phyloP scores from a whole-genome alignment of 2,329 filamentous ascomycete genomes.

The Lojkania enalia region DNA sequence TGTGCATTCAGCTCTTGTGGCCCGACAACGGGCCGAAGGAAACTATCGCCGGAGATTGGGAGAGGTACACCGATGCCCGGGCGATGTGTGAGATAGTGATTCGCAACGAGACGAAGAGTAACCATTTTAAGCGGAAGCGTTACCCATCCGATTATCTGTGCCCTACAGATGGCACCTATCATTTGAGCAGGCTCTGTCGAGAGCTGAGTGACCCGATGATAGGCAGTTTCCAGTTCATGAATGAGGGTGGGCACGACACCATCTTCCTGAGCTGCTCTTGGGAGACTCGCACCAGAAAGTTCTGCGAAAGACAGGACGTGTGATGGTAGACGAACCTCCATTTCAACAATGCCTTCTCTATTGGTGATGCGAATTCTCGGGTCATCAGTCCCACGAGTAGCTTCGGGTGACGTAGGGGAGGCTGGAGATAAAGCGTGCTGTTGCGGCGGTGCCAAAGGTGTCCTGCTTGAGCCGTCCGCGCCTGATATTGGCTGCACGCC shows the following conservation, averaged over 20 bases:
- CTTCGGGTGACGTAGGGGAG: conserved; percentile 28
- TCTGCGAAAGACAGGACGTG: conserved; percentile 35
- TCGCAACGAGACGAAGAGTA: conserved; percentile 35
- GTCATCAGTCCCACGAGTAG: conserved; percentile 35
- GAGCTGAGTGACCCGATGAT: conserved; percentile 42
- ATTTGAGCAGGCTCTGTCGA: conserved; percentile 39
- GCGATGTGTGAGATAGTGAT: conserved; percentile 30
- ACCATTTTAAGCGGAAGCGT: conserved; percentile 37
- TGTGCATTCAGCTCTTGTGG: conserved; percentile 15
- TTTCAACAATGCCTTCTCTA: conserved; percentile 43
- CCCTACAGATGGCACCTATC: conserved; percentile 36
- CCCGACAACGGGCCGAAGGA: not conserved
- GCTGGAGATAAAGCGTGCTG: conserved; percentile 10
- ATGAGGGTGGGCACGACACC: not conserved
- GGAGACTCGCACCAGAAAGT: conserved; percentile 22
- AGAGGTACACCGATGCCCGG: not conserved
- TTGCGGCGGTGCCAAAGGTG: no score
- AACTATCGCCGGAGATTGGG: not conserved
- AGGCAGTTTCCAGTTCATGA: conserved; percentile 10
- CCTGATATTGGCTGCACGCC: conserved; percentile 1
- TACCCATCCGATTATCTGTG: conserved; percentile 35
- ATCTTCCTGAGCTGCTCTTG: conserved; percentile 13
- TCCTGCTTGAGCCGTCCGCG: conserved; percentile 9
- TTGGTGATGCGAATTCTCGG: conserved; percentile 45
- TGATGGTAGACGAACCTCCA: conserved; percentile 43